Percentiles rank a stretch among this genome's conserved stretches.
Evolutionary conservation across 805 yeast genomes (phyloP).

Genomic region (Pichia gijzeniarum): DNA sequence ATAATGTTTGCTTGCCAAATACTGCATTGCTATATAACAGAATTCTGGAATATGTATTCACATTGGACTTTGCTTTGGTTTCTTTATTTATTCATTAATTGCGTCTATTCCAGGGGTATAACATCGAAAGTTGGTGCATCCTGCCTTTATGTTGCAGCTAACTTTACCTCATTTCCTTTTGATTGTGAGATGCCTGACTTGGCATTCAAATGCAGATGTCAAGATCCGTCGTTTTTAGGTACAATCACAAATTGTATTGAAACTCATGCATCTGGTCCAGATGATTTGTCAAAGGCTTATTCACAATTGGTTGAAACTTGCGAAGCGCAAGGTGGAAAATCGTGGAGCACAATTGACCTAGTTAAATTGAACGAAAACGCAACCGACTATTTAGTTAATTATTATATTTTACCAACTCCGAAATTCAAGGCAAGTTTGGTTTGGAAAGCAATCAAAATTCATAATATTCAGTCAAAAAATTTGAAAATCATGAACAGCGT

Average conservation of each 20-base stretch:
- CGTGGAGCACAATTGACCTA: conserved; percentile 25
- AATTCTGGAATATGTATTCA: neutral
- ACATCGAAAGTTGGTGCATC: conserved; percentile 33
- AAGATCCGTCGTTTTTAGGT: conserved; percentile 30
- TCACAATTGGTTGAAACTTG: conserved; percentile 31
- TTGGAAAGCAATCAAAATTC: conserved; percentile 8
- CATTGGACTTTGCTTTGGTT: neutral
- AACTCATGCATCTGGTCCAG: conserved; percentile 22
- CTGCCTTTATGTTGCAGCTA: conserved; percentile 31
- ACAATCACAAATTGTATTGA: conserved; percentile 33
- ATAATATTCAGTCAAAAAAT: neutral
- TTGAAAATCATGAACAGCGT: neutral
- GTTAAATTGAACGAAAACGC: conserved; percentile 27
- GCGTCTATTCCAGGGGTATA: conserved; percentile 23
- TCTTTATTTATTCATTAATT: neutral
- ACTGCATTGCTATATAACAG: neutral
- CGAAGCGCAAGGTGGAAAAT: conserved; percentile 26
- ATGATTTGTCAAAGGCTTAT: conserved; percentile 27
- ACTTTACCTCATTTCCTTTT: conserved; percentile 29
- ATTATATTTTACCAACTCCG: conserved; percentile 8
- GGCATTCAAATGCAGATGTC: conserved; percentile 32
- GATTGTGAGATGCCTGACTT: conserved; percentile 30
- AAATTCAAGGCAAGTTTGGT: conserved; percentile 10
- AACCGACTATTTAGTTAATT: conserved; percentile 18
- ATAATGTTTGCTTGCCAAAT: too few species aligned